phyloP scores from a whole-genome alignment of 257 asterid species.

The Rehmannia glutinosa region DNA sequence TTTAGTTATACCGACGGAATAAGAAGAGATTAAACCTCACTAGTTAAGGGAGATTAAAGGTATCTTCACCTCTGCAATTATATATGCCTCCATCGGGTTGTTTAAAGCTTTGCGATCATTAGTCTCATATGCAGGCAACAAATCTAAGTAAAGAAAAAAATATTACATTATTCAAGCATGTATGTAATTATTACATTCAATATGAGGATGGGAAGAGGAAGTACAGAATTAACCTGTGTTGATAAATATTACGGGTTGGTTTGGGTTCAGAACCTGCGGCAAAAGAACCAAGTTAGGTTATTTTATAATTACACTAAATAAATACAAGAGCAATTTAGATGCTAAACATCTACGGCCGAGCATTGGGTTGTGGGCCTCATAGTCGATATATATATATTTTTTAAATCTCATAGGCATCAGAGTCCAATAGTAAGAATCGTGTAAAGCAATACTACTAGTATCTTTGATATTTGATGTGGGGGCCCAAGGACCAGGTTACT shows the following conservation, averaged over 20 bases:
- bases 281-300: slow-evolving; percentile 17
- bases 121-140: slow-evolving; percentile 72
- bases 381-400: no score
- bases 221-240: slow-evolving; percentile 63
- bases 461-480: neutral
- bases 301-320: neutral
- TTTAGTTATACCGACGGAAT: neutral
- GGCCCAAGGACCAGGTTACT: neutral
- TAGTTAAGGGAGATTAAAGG: slow-evolving; percentile 2
- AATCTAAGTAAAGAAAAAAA: slow-evolving; percentile 39
- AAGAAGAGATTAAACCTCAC: neutral
- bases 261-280: slow-evolving; percentile 71
- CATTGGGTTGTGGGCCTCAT: no score
- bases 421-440: neutral
- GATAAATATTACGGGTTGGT: slow-evolving; percentile 71
- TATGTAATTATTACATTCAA: slow-evolving; percentile 1
- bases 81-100: slow-evolving; percentile 79
- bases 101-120: slow-evolving; percentile 57
- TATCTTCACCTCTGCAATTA: slow-evolving; percentile 63
- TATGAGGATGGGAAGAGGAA: slow-evolving; percentile 6
- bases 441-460: neutral
- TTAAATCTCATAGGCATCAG: neutral
- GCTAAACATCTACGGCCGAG: no score
- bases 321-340: neutral
- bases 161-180: slow-evolving; percentile 12